Base-by-base conservation (phyloP, 2,329 filamentous ascomycete species). In the Aaosphaeria pasadenensis region DNA sequence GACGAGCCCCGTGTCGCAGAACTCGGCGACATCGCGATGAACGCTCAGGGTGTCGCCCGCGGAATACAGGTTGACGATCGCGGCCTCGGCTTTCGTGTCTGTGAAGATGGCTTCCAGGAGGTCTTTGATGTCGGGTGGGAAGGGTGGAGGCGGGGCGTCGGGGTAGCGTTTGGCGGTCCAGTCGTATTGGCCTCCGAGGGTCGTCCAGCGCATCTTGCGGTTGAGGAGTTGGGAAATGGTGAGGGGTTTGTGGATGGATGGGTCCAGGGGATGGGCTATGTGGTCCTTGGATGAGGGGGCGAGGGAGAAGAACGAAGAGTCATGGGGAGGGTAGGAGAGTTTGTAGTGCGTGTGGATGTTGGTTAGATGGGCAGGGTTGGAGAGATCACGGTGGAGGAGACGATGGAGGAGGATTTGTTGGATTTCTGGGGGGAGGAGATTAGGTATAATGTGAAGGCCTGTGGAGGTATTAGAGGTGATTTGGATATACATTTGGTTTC, bases 171-270 rank as follows among this genome's bases (percentile, higher is more conserved):
- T 91, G 48, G 83, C 82, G 0, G 91, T 95, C 94, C 92, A 97
- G 73, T 97, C 89, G 69, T 97, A 97, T 69, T 97, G 94, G 0
- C 91, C 92, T 43, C 94, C 94, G 3, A 99, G 81, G 0, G 92
- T 97, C 39, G 95, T 82, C 94, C 94, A 99, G 57, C 92, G 89
- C 28, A 97, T 80, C 52, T 89, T 91, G 53, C 86, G 87, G 48
- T 85, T 82, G 39, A 97, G 77, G 30, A 92, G 82, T 61, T 86
- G 85, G 43, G 81, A 76, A 45, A 88, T 76, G 2, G 82, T 79
- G 7, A 96, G 75, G 2, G 89, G 79, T 51, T 86, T 88, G 71
- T 96, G 91, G n/a, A 91, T 71, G 0, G 69, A 55, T 0, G 87
- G 77, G 59, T 95, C 84, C 46, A 88, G 87, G 5, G 92, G 89